Conservation (phyloP, 2,329 filamentous ascomycete genomes). For the Sclerotinia spermophila region DNA sequence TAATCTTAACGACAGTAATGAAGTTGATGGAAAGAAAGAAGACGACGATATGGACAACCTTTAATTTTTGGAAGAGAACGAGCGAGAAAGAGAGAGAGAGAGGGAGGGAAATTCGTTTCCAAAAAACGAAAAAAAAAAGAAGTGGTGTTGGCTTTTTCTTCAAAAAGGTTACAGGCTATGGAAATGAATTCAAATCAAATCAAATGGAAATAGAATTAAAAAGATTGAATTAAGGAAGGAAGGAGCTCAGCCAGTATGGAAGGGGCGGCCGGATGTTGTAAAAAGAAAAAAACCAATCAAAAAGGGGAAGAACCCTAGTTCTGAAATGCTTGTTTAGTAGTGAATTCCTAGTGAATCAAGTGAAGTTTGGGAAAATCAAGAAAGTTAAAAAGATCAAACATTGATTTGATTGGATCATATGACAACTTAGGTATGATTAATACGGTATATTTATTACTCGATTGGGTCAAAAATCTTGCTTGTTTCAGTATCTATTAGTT, state of each 20-base stretch:
- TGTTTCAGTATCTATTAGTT: neutral
- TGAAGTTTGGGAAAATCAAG: neutral
- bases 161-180: neutral
- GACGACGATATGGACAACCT: neutral
- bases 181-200: neutral
- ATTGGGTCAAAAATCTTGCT: neutral
- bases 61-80: slow-evolving; percentile 7
- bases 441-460: neutral
- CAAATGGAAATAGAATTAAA: neutral
- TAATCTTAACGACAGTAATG: slow-evolving; percentile 21
- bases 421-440: neutral
- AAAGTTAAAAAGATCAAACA: neutral
- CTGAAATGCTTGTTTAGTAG: neutral
- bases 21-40: slow-evolving; percentile 1
- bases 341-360: neutral
- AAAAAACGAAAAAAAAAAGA: neutral
- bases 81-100: no score
- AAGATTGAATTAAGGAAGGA: neutral
- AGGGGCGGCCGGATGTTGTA: neutral
- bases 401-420: neutral
- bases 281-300: neutral
- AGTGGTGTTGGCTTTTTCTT: slow-evolving; percentile 14
- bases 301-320: slow-evolving; percentile 8
- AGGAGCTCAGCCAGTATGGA: neutral
- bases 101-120: neutral